A percentile compares a stretch with the other conserved stretches of the same genome.
Evolutionary conservation across 805 yeast genomes (phyloP).

Genomic region (Ogataea polymorpha): DNA sequence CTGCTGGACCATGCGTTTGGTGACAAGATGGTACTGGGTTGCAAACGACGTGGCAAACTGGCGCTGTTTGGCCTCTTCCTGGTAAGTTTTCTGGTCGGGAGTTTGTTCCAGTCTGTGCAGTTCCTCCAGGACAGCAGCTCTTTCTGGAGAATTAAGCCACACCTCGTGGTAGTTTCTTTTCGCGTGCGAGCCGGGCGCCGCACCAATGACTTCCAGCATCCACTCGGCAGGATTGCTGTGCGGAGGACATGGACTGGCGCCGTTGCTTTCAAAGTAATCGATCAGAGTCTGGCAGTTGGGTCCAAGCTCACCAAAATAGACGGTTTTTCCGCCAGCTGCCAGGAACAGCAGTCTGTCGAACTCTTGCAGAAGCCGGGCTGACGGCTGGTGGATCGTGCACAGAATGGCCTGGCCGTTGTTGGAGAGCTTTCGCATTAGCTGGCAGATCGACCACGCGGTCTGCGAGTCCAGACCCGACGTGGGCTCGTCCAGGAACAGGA

Average conservation of each 20-base stretch:
- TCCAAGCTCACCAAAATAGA: constrained; percentile 71
- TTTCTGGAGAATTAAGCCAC: constrained; percentile 68
- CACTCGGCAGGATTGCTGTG: constrained; percentile 81
- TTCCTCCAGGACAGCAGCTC: constrained; percentile 51
- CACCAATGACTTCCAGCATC: constrained; percentile 82
- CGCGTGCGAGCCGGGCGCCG: constrained; percentile 72
- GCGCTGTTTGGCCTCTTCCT: constrained; percentile 30
- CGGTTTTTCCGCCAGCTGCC: constrained; percentile 65
- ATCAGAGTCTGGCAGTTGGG: constrained; percentile 49
- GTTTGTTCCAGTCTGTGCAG: constrained; percentile 56
- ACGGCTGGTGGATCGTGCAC: constrained; percentile 80
- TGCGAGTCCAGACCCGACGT: constrained; percentile 57
- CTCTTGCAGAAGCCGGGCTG: constrained; percentile 68
- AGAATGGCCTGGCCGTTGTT: constrained; percentile 50
- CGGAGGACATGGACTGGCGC: constrained; percentile 61
- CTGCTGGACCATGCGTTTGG: constrained; percentile 50
- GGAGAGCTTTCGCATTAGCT: constrained; percentile 45
- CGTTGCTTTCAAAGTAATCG: constrained; percentile 59
- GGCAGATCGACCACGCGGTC: constrained; percentile 54
- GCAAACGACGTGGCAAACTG: constrained; percentile 43
- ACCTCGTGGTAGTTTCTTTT: constrained; percentile 64
- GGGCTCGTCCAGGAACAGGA: constrained; percentile 56
- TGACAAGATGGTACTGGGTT: constrained; percentile 40
- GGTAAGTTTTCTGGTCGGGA: constrained; percentile 27
- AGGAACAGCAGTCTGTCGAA: constrained; percentile 70